Percentiles rank a stretch among this genome's conserved stretches.
phyloP scores from a whole-genome alignment of 1,284 basidiomycete genomes.

The Coriolopsis trogii region DNA sequence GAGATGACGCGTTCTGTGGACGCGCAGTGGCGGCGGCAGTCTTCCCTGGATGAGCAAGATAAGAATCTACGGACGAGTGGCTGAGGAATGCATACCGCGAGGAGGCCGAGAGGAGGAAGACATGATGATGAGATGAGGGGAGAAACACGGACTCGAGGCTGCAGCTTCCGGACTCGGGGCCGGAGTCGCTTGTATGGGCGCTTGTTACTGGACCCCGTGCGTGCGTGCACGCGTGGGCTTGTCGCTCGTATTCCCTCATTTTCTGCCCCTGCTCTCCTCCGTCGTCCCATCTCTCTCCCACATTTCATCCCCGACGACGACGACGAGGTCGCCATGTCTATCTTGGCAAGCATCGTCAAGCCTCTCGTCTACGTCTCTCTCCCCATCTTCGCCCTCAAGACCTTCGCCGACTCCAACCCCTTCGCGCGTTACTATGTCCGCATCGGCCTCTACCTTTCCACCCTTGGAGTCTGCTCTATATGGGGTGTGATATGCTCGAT shows the following conservation, averaged over 20 bases:
- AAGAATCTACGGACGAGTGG: background rate
- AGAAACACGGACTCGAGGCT: conserved; percentile 4
- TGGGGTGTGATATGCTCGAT: conserved; percentile 79
- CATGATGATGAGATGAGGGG: conserved; percentile 16
- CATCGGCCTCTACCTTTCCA: conserved; percentile 73
- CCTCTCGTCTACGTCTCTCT: conserved; percentile 76
- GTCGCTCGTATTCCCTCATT: conserved; percentile 28
- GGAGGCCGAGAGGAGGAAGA: conserved; percentile 14
- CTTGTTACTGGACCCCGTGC: conserved; percentile 18
- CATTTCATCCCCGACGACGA: conserved; percentile 11
- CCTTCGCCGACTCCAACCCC: conserved; percentile 56
- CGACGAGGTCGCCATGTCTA: conserved; percentile 49
- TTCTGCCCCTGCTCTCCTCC: conserved; percentile 32
- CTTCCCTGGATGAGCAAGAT: conserved; percentile 9
- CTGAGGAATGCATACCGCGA: conserved; percentile 12
- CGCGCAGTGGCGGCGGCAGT: conserved; percentile 6
- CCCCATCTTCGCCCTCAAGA: conserved; percentile 63
- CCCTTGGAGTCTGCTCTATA: conserved; percentile 74
- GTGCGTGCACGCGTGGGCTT: conserved; percentile 14
- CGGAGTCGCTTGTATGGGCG: background rate
- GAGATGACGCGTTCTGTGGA: conserved; percentile 8
- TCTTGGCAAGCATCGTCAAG: conserved; percentile 59
- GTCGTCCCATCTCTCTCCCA: conserved; percentile 20
- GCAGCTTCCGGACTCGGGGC: conserved; percentile 1
- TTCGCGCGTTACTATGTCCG: conserved; percentile 75